Evolutionary conservation across 2,329 filamentous ascomycete genomes (phyloP).

Genomic region (Ambrosiella beaveri): DNA sequence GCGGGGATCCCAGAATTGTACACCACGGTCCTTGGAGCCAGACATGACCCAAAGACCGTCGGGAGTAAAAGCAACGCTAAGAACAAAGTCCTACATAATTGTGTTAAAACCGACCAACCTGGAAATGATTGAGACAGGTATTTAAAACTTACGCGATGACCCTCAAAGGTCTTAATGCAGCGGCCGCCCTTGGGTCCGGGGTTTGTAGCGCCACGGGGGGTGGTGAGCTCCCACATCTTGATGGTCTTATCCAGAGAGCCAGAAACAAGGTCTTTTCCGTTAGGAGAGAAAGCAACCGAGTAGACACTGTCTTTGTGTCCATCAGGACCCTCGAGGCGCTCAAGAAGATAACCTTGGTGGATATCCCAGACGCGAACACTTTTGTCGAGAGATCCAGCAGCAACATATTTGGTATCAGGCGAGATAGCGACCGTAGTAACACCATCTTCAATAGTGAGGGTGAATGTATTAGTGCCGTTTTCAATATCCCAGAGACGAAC

Average conservation of each 20-base stretch:
- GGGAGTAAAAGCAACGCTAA: slow-evolving; percentile 86
- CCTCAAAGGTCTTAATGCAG: slow-evolving; percentile 92
- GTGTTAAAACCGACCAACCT: slow-evolving; percentile 17
- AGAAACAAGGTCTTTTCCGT: slow-evolving; percentile 80
- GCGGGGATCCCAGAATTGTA: slow-evolving; percentile 95
- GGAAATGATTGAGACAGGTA: neutral
- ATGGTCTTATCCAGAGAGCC: slow-evolving; percentile 96
- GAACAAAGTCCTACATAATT: slow-evolving; percentile 63
- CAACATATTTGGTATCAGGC: slow-evolving; percentile 83
- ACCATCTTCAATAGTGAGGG: slow-evolving; percentile 84
- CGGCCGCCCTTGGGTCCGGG: slow-evolving; percentile 67
- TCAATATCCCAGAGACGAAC: slow-evolving; percentile 95
- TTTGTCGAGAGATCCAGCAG: slow-evolving; percentile 90
- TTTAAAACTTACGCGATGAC: slow-evolving; percentile 54
- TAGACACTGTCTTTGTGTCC: slow-evolving; percentile 97
- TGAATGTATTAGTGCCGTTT: slow-evolving; percentile 62
- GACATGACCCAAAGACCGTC: slow-evolving; percentile 93
- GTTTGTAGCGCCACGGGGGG: slow-evolving; percentile 49
- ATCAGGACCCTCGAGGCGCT: slow-evolving; percentile 79
- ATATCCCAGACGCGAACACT: slow-evolving; percentile 97
- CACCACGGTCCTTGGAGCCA: slow-evolving; percentile 89
- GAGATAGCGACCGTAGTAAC: slow-evolving; percentile 97
- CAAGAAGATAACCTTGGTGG: slow-evolving; percentile 65
- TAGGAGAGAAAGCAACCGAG: slow-evolving; percentile 87
- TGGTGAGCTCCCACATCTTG: slow-evolving; percentile 93